Evolutionary conservation across 352 stramenopile genomes (phyloP).

Genomic region (Globisporangium megalacanthum): DNA sequence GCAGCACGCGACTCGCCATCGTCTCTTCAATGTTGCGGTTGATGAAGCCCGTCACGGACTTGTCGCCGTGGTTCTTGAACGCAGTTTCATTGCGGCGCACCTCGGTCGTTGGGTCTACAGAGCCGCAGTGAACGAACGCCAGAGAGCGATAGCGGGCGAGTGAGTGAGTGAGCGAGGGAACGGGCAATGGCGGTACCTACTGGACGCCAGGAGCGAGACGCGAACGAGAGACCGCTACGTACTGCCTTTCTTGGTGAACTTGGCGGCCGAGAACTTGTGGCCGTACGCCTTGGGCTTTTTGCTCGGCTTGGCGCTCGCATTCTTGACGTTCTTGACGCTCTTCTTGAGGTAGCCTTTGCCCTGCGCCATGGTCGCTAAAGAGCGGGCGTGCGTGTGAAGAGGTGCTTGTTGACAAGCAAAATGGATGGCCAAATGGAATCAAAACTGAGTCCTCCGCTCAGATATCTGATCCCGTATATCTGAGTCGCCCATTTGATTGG

Average conservation of each 20-base stretch:
- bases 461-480: too few species aligned
- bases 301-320: slow-evolving; percentile 50
- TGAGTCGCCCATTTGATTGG: too few species aligned
- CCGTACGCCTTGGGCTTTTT: slow-evolving; percentile 72
- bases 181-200: too few species aligned
- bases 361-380: slow-evolving; percentile 51
- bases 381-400: too few species aligned
- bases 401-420: too few species aligned
- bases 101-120: slow-evolving; percentile 71
- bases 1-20: slow-evolving; percentile 79
- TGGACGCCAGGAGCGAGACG: too few species aligned
- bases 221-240: slow-evolving; percentile 17
- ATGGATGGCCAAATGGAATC: too few species aligned
- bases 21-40: slow-evolving; percentile 88
- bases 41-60: slow-evolving; percentile 76
- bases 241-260: slow-evolving; percentile 88
- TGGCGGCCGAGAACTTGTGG: slow-evolving; percentile 77
- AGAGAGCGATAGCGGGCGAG: neutral
- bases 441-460: too few species aligned
- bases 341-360: slow-evolving; percentile 80
- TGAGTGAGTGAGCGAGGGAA: neutral
- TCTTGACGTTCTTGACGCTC: slow-evolving; percentile 70
- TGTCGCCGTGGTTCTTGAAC: slow-evolving; percentile 75
- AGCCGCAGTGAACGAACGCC: neutral
- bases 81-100: slow-evolving; percentile 61